phyloP scores from a whole-genome alignment of 345 rosid species.

The Gossypium rotundifolium region DNA sequence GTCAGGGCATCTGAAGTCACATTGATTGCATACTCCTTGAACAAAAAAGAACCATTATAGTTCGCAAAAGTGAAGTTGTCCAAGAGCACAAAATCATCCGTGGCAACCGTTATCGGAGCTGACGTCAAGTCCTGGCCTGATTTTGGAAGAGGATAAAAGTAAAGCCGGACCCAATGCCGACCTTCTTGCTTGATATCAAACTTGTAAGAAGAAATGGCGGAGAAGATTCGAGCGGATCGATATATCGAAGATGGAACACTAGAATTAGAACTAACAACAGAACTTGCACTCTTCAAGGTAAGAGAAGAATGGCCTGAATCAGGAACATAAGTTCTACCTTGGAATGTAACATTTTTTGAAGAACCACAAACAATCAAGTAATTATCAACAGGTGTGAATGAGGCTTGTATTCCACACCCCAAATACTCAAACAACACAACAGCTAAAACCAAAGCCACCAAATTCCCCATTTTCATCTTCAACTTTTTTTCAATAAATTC shows the following conservation, averaged over 20 bases:
- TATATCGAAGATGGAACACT: constrained; percentile 50
- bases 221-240: constrained; percentile 76
- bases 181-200: constrained; percentile 62
- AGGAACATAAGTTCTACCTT: constrained; percentile 74
- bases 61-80: constrained; percentile 73
- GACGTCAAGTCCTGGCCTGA: constrained; percentile 50
- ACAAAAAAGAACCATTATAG: constrained; percentile 49
- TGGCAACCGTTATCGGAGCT: constrained; percentile 54
- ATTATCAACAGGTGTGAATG: constrained; percentile 62
- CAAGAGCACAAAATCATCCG: constrained; percentile 83
- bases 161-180: constrained; percentile 97
- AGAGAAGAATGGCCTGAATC: constrained; percentile 59
- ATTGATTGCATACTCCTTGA: constrained; percentile 89
- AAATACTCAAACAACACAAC: constrained; percentile 36
- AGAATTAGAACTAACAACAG: constrained; percentile 47
- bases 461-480: constrained; percentile 40
- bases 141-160: constrained; percentile 60
- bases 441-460: constrained; percentile 26
- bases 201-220: constrained; percentile 59
- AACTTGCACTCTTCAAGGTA: constrained; percentile 44
- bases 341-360: constrained; percentile 54
- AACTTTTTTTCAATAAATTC: constrained; percentile 24
- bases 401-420: constrained; percentile 34
- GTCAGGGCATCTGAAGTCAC: constrained; percentile 60
- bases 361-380: constrained; percentile 89